These are phyloP conservation scores for Nemophila menziesii DNA, from an alignment of 257 asterid species.

Conservation along the genomic window DNA sequence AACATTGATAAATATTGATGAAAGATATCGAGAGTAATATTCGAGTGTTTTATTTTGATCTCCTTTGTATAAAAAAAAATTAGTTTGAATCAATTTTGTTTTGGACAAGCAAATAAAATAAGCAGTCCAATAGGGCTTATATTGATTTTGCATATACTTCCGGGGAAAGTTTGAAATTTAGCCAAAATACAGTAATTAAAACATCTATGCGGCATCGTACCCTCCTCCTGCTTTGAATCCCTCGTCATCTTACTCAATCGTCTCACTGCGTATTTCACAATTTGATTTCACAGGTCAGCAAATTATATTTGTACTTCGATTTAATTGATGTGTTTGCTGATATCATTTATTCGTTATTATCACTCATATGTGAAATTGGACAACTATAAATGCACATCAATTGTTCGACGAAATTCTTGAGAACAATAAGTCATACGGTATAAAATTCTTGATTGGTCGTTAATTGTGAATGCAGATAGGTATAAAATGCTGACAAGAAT, in stretches of 20 bases:
- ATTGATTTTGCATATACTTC: not conserved
- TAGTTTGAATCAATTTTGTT: too few relatives aligned
- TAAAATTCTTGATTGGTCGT: not conserved
- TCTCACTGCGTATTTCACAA: not conserved
- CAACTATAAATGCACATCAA: not conserved
- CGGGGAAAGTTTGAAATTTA: not conserved
- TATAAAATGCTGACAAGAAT: slow-evolving; percentile 5
- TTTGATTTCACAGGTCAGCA: not conserved
- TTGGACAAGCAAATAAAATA: too few relatives aligned
- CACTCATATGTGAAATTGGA: not conserved
- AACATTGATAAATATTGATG: too few relatives aligned
- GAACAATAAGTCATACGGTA: too few relatives aligned
- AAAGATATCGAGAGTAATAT: too few relatives aligned
- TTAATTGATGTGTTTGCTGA: not conserved
- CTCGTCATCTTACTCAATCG: too few relatives aligned
- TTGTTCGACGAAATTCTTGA: not conserved
- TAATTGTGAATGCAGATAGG: slow-evolving; percentile 18
- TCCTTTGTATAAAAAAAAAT: too few relatives aligned
- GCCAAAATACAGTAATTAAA: too few relatives aligned
- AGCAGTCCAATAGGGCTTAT: too few relatives aligned
- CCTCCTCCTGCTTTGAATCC: too few relatives aligned
- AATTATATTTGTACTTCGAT: not conserved
- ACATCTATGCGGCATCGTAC: not conserved
- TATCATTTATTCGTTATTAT: too few relatives aligned
- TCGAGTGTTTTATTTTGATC: too few relatives aligned